These are phyloP conservation scores for Eimeria acervulina DNA, from an alignment of 169 alveolate genomes.

Conservation along the genomic window DNA sequence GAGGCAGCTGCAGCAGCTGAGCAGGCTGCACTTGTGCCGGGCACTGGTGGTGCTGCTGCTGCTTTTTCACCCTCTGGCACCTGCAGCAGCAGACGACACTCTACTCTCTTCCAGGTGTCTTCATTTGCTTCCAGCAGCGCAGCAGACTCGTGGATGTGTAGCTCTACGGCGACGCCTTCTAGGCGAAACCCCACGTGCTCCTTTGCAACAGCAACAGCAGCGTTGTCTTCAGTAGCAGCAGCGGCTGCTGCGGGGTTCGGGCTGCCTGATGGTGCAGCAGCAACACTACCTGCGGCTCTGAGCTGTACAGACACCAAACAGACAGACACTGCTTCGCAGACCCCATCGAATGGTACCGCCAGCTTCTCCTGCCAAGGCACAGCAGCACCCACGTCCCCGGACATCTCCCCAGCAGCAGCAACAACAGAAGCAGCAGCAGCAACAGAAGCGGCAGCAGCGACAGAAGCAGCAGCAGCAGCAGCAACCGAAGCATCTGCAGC, in stretches of 20 bases:
- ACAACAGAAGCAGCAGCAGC: not conserved
- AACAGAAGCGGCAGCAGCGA: not conserved
- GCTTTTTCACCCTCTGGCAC: constrained; percentile 8
- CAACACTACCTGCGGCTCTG: not conserved
- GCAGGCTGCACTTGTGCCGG: not conserved
- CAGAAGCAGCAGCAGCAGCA: not conserved
- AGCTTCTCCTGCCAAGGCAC: not conserved
- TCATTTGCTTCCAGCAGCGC: not conserved
- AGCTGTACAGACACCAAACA: not conserved
- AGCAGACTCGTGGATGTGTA: not conserved
- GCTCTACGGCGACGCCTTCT: not conserved
- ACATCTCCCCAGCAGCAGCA: not conserved
- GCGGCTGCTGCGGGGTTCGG: not conserved
- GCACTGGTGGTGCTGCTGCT: constrained; percentile 19
- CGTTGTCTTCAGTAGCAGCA: not conserved
- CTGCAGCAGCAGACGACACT: constrained; percentile 22
- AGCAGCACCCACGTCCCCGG: not conserved
- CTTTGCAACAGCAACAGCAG: constrained; percentile 21
- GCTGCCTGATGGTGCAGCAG: not conserved
- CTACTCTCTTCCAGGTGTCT: not conserved
- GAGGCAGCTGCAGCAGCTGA: not conserved
- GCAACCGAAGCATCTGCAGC: not conserved
- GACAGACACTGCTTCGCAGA: not conserved
- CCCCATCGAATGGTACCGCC: not conserved
- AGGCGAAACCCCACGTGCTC: not conserved